Percentiles rank a stretch among this genome's conserved stretches.
phyloP scores from a whole-genome alignment of 2,329 filamentous ascomycete species.

The Stemphylium vesicarium region DNA sequence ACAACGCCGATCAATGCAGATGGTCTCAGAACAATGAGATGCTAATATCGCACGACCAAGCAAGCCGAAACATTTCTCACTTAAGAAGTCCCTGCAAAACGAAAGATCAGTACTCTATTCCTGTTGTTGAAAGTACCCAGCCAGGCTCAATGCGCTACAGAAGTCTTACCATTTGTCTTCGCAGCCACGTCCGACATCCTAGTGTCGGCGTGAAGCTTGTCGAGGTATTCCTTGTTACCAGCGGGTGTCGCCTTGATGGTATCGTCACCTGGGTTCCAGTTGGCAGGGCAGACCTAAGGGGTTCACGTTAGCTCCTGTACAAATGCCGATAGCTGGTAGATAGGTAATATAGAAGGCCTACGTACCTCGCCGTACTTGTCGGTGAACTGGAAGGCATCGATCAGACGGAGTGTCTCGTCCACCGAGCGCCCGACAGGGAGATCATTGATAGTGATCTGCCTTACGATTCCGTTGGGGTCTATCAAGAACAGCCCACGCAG shows the following conservation, averaged over 20 bases:
- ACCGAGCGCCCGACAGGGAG: conserved; percentile 69
- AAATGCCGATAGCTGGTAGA: not conserved
- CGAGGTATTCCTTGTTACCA: conserved; percentile 49
- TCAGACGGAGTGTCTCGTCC: conserved; percentile 66
- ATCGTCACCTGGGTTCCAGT: conserved; percentile 51
- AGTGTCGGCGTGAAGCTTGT: conserved; percentile 45
- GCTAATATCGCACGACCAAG: conserved; percentile 4
- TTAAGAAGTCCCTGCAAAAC: conserved; percentile 9
- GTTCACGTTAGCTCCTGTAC: conserved; percentile 6
- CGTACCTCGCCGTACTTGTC: conserved; percentile 51
- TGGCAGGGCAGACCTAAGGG: conserved; percentile 48
- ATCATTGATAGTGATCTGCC: conserved; percentile 70
- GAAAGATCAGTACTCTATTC: conserved; percentile 5
- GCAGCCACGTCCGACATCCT: conserved; percentile 40
- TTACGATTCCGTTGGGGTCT: conserved; percentile 65
- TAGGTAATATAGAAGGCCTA: not conserved
- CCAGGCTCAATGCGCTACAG: not conserved
- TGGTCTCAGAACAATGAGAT: conserved; percentile 1
- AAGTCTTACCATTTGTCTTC: conserved; percentile 38
- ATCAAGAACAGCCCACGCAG: conserved; percentile 71
- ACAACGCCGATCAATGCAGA: conserved; percentile 12
- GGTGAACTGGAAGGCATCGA: conserved; percentile 58
- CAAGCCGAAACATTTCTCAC: not conserved
- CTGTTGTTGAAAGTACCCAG: not conserved
- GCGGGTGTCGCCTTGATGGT: conserved; percentile 51